These are phyloP conservation scores for Haberlea rhodopensis DNA, from an alignment of 257 asterid species.

Conservation along the genomic window DNA sequence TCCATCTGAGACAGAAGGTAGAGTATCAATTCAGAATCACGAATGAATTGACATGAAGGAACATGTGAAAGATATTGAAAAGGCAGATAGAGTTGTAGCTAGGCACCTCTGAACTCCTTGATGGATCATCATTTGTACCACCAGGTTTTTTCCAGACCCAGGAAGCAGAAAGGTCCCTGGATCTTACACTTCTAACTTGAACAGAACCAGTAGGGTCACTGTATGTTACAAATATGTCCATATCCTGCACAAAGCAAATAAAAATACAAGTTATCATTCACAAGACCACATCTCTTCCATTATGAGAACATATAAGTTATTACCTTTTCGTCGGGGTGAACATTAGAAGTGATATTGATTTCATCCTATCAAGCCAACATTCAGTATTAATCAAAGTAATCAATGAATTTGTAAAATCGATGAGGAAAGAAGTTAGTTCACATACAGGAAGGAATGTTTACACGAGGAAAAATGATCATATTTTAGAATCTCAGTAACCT, in stretches of 20 bases:
- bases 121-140: conserved; percentile 39
- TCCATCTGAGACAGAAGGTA: conserved; percentile 42
- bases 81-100: conserved; percentile 23
- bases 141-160: conserved; percentile 85
- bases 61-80: conserved; percentile 17
- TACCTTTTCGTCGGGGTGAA: conserved; percentile 61
- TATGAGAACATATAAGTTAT: conserved; percentile 22
- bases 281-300: conserved; percentile 13
- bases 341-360: conserved; percentile 40
- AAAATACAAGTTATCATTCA: conserved; percentile 25
- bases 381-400: conserved; percentile 22
- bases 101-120: conserved; percentile 48
- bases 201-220: conserved; percentile 74
- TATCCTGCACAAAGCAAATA: conserved; percentile 58
- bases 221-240: conserved; percentile 76
- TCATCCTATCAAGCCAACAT: conserved; percentile 52
- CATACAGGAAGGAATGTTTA: conserved; percentile 15
- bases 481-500: conserved; percentile 20
- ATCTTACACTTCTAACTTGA: conserved; percentile 57
- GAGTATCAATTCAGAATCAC: conserved; percentile 25
- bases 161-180: conserved; percentile 75
- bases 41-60: conserved; percentile 25
- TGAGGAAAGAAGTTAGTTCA: conserved; percentile 1
- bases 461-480: conserved; percentile 8
- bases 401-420: conserved; percentile 22